Evolutionary conservation across 257 asterid species (phyloP), one percentile per base, ranked within the genome.

Genomic region (Capsicum pubescens): DNA sequence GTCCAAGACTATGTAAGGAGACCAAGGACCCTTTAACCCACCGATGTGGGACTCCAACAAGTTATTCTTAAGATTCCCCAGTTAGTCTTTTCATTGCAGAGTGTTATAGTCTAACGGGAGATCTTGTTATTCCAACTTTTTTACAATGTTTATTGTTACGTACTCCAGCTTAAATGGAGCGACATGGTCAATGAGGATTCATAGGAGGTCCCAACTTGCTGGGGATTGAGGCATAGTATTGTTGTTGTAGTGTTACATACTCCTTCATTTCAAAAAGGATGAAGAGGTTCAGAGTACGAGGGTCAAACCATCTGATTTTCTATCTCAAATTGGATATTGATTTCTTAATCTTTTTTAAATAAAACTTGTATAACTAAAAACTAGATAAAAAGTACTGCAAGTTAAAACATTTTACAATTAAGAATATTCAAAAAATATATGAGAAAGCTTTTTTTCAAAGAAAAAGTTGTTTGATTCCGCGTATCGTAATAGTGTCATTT

Each of bases 381-480:
- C 5, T 36, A 14, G 76, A 39, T 61, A 68, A 14, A 68, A 36
- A 7, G 7, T 36, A 68, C 54, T 36, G 16, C 15, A 39, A 39
- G 77, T 16, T 68, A 8, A 52, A 39, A 42, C 21, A 7, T 39
- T 68, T 68, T 68, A 13, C 39, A 36, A 68, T 39, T 39, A 68
- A 36, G 13, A 68, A 39, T 68, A 39, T 68, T 68, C 2, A 4
- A 2, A 39, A 39, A 36, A 39, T 39, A 39, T 15, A 6, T 68
- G 76, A 68, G 44, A 7, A 7, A 7, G 7, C 15, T 14, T 39
- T 8, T 68, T 15, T 0, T 69, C 19, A 6, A 68, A 39, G 26
- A 68, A 68, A 68, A 15, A 39, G 50, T 69, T 69, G 32, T 39
- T 69, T 69, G 11, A 69, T 69, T 39, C 77, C 77, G 54, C 55